phyloP scores from a whole-genome alignment of 2,329 filamentous ascomycete genomes.

The Exophiala sp. region DNA sequence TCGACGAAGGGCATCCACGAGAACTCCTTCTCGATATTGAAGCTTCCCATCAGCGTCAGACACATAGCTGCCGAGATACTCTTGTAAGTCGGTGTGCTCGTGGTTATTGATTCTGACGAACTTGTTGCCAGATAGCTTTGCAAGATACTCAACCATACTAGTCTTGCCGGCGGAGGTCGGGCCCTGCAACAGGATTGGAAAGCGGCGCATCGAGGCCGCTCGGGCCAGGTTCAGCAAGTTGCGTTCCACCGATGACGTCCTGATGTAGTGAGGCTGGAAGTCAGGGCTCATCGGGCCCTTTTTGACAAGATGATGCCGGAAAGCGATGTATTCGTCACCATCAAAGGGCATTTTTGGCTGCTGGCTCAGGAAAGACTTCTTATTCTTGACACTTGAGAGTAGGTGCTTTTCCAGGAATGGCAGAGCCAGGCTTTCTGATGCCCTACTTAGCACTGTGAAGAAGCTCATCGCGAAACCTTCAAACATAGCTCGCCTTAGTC shows the following conservation, averaged over 20 bases:
- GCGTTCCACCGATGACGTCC: constrained; percentile 89
- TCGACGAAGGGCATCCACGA: constrained; percentile 87
- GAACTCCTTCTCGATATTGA: constrained; percentile 84
- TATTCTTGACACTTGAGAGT: constrained; percentile 65
- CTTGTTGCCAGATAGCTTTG: constrained; percentile 93
- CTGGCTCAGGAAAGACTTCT: constrained; percentile 71
- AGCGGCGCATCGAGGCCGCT: constrained; percentile 85
- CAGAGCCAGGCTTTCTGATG: constrained; percentile 74
- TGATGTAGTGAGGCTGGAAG: constrained; percentile 85
- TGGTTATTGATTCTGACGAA: constrained; percentile 99
- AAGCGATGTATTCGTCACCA: constrained; percentile 73
- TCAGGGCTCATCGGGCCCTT: constrained; percentile 66
- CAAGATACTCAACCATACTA: constrained; percentile 98
- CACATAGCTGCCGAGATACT: constrained; percentile 93
- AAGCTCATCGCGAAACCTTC: constrained; percentile 99
- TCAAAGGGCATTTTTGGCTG: constrained; percentile 74
- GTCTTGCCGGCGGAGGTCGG: constrained; percentile 98
- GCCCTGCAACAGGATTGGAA: constrained; percentile 92
- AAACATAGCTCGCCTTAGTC: constrained; percentile 77
- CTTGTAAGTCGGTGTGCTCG: constrained; percentile 96
- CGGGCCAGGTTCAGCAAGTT: constrained; percentile 93
- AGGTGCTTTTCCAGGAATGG: constrained; percentile 79
- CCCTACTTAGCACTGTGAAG: constrained; percentile 76
- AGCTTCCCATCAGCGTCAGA: constrained; percentile 81
- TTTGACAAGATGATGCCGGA: constrained; percentile 87